Evolutionary conservation across 1,139 yeast species (phyloP).

Genomic region (Pichia sp.): DNA sequence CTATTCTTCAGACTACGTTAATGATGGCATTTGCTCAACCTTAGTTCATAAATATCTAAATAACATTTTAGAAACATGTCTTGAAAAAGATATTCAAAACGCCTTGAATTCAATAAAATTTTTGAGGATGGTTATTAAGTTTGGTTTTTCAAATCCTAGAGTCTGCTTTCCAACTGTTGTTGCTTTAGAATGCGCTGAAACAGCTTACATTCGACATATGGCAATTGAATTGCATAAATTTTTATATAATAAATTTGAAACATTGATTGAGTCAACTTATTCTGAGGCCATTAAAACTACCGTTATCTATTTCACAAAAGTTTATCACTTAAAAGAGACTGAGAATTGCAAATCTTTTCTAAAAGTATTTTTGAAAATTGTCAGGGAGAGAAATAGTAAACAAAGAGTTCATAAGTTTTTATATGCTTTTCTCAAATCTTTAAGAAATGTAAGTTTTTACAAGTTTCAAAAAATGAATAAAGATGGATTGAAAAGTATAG

Average conservation of each 20-base stretch:
- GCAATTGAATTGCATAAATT: constrained; percentile 51
- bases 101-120: constrained; percentile 46
- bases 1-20: constrained; percentile 37
- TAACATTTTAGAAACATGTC: constrained; percentile 43
- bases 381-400: constrained; percentile 39
- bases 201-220: constrained; percentile 36
- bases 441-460: constrained; percentile 36
- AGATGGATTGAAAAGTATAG: constrained; percentile 34
- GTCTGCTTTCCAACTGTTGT: constrained; percentile 61
- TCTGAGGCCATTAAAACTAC: constrained; percentile 59
- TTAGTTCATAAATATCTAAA: constrained; percentile 58
- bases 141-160: constrained; percentile 74
- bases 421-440: constrained; percentile 31
- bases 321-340: constrained; percentile 23
- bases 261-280: constrained; percentile 61
- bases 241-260: constrained; percentile 60
- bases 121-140: constrained; percentile 46
- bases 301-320: constrained; percentile 36
- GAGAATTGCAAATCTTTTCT: constrained; percentile 24
- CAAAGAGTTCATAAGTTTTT: constrained; percentile 47
- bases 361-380: constrained; percentile 37
- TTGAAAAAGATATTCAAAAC: constrained; percentile 30
- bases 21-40: constrained; percentile 70
- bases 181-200: constrained; percentile 57
- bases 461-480: constrained; percentile 39